Evolutionary conservation across 805 yeast genomes (phyloP).

Genomic region (Candida arabinofermentans): DNA sequence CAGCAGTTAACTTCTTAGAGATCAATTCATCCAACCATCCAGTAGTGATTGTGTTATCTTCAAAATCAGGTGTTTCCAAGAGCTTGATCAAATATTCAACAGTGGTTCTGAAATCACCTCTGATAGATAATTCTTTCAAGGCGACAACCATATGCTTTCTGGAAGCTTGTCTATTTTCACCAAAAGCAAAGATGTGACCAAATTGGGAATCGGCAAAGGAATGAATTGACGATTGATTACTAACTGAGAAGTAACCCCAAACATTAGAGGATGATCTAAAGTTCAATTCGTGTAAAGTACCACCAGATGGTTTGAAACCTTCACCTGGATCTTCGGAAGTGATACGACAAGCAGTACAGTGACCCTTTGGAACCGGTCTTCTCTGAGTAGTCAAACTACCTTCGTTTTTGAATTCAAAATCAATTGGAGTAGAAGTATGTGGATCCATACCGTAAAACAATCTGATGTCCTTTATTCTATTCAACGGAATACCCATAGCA

Average conservation of each 20-base stretch:
- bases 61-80: constrained; percentile 94
- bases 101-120: constrained; percentile 98
- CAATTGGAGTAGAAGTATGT: constrained; percentile 83
- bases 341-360: constrained; percentile 98
- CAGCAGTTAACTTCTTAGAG: constrained; percentile 89
- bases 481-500: constrained; percentile 99
- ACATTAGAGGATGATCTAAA: constrained; percentile 97
- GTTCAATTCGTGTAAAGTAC: constrained; percentile 92
- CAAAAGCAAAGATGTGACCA: constrained; percentile 98
- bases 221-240: constrained; percentile 94
- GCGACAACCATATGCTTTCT: constrained; percentile 99
- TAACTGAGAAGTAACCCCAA: constrained; percentile 99
- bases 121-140: constrained; percentile 87
- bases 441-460: constrained; percentile 94
- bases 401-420: constrained; percentile 79
- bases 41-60: constrained; percentile 93
- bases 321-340: constrained; percentile 99
- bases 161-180: constrained; percentile 96
- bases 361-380: constrained; percentile 95
- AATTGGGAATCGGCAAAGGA: constrained; percentile 98
- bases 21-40: constrained; percentile 99
- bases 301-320: constrained; percentile 98
- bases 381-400: constrained; percentile 76
- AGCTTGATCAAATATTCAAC: constrained; percentile 94
- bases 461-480: constrained; percentile 90